Evolutionary conservation across 169 alveolate genomes (phyloP), one percentile per base, ranked within the genome.

Genomic region (Neospora caninum): DNA sequence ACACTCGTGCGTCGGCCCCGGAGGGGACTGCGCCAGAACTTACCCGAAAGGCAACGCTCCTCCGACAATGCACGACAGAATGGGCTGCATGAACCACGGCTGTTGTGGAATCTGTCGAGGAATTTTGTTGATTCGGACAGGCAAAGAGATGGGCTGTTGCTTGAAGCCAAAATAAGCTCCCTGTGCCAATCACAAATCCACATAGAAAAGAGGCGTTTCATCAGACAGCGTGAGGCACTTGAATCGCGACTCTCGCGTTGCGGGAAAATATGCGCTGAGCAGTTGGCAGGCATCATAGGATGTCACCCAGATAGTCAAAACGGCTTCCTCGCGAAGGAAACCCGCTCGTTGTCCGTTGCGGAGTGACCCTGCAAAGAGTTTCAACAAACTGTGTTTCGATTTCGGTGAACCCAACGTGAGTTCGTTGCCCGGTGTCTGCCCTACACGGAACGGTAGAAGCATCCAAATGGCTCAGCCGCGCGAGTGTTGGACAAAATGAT

Each of bases 91-190:
- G 92, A 95, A 96, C 97, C 97, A 96, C 39, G 98, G 98, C 93
- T 96, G 98, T 58, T 95, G 95, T 27, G 98, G 98, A 34, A 98
- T 96, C 89, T 95, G 97, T 69, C 98, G 96, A 0, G 99, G 99
- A 70, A 98, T 96, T 93, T 96, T 96, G 94, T 97, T 97, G 64
- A 97, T 96, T 31, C 98, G 96, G 42, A 98, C 98, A 53, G 99
- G 99, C 6, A 97, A 92, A 38, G 95, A 95, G 29, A 97, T 96
- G 20, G 95, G 94, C 36, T 88, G 97, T 88, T 95, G 96, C 92
- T 94, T 96, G 92, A 95, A 96, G 36, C 99, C 99, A 41, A 96
- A 69, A 83, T 96, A 97, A 27, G 97, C 97, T 0, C 97, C 95
- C 97, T 93, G 88, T 41, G 54, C 41, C 64, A 38, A 18, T 9